Evolutionary conservation across 345 rosid species (phyloP), one percentile per base, ranked within the genome.

Genomic region (Triadica sebifera): DNA sequence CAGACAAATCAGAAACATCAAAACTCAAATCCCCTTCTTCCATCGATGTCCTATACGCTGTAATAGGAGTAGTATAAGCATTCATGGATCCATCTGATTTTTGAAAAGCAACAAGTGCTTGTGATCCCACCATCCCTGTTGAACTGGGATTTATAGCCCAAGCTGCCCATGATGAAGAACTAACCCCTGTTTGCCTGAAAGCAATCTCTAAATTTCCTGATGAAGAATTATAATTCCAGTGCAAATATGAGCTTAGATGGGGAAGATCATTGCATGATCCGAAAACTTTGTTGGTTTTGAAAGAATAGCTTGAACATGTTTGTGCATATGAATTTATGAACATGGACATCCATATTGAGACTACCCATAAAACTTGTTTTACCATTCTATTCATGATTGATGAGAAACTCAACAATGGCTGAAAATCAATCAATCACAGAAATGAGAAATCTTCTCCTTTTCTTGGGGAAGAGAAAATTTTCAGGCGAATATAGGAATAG

Each of bases 101-200:
- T 57, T 76, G 97, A 81, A 79, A 87, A 9, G 98, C 98, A 59
- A 95, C 87, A 16, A 95, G 85, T 52, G 99, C 89, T 74, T 95
- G 94, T 5, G 97, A 81, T 0, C 94, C 97, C 5, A 83, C 78
- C 99, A 95, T 95, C 50, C 90, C 91, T 0, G 81, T 74, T 38
- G 85, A 75, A 3, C 76, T 81, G 0, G 99, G 99, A 76, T 95
- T 95, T 53, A 95, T 80, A n/a, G 92, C 97, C 99, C 98, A 94
- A 8, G 94, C 90, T 45, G 90, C 87, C 99, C 97, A 93, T 69
- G 61, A 81, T 13, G 86, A 72, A 47, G 94, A 45, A 47, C 84
- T 52, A 56, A 86, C 70, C 0, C 86, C 84, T 10, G 87, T 64
- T 72, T 89, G 96, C 76, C 99, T 88, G 76, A 81, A 95, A 25